Conservation (phyloP, 78 protist genomes). For the Tieghemostelium lacteum region DNA sequence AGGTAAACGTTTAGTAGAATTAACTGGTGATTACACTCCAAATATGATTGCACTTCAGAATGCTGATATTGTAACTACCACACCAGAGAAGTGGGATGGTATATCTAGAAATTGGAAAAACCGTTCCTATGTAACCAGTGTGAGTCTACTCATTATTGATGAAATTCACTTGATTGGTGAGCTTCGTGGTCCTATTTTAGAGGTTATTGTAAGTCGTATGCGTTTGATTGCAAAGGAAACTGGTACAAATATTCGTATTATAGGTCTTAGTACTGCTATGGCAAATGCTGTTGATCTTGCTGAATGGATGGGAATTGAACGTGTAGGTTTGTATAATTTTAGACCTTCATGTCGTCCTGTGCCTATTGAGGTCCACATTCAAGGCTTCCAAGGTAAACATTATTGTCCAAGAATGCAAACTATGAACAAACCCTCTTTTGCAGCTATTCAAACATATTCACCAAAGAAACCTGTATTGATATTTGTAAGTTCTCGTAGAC, state of each 20-base stretch:
- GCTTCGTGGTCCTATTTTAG: slow-evolving; percentile 98
- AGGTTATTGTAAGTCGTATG: slow-evolving; percentile 94
- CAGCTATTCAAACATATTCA: slow-evolving; percentile 89
- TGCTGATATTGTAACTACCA: slow-evolving; percentile 97
- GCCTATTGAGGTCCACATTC: slow-evolving; percentile 93
- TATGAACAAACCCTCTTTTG: slow-evolving; percentile 99
- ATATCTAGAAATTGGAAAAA: slow-evolving; percentile 96
- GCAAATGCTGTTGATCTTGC: slow-evolving; percentile 99
- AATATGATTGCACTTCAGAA: slow-evolving; percentile 88
- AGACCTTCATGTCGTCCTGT: slow-evolving; percentile 98
- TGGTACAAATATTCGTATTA: slow-evolving; percentile 87
- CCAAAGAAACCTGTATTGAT: slow-evolving; percentile 93
- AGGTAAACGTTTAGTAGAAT: slow-evolving; percentile 94
- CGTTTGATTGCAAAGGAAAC: slow-evolving; percentile 90
- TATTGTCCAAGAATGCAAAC: slow-evolving; percentile 99
- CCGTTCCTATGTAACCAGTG: slow-evolving; percentile 88
- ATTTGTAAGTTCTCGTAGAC: slow-evolving; percentile 99
- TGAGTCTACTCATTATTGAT: slow-evolving; percentile 94
- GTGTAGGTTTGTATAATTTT: slow-evolving; percentile 96
- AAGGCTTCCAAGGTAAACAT: slow-evolving; percentile 96
- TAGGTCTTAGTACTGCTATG: slow-evolving; percentile 99
- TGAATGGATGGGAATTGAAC: slow-evolving; percentile 96
- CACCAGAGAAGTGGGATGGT: slow-evolving; percentile 99
- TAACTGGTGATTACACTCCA: slow-evolving; percentile 99
- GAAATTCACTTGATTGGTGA: slow-evolving; percentile 98